Conservation (phyloP, 2,329 filamentous ascomycete species). For the Cladophialophora immunda region DNA sequence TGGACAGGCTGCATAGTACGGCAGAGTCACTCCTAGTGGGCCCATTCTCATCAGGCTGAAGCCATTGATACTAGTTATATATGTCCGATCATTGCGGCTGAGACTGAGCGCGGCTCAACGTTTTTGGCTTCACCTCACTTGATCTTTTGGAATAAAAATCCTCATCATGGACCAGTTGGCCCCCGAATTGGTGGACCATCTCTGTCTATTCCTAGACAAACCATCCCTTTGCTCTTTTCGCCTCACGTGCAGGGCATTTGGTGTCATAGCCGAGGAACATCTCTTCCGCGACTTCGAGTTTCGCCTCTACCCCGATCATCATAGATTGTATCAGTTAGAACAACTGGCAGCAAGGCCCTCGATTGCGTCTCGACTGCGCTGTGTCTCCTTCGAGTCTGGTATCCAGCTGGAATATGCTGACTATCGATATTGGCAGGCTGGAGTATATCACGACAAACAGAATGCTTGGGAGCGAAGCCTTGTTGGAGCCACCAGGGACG, state of each 20-base stretch:
- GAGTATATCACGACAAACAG: slow-evolving; percentile 32
- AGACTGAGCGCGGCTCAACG: neutral
- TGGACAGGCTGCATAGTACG: slow-evolving; percentile 8
- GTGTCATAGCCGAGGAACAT: slow-evolving; percentile 25
- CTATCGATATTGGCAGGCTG: slow-evolving; percentile 36
- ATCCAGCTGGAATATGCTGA: slow-evolving; percentile 37
- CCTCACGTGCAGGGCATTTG: slow-evolving; percentile 31
- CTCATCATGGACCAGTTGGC: slow-evolving; percentile 33
- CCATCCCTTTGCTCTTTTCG: slow-evolving; percentile 29
- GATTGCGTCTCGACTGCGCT: slow-evolving; percentile 30
- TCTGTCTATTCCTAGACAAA: slow-evolving; percentile 31
- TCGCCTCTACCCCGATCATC: slow-evolving; percentile 32
- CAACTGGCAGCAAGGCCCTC: slow-evolving; percentile 27
- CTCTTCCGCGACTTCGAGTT: slow-evolving; percentile 38
- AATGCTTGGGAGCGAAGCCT: slow-evolving; percentile 27
- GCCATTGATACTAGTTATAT: slow-evolving; percentile 18
- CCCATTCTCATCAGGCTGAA: slow-evolving; percentile 10
- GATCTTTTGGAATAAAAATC: neutral
- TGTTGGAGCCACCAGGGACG: slow-evolving; percentile 18
- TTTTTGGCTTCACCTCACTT: neutral
- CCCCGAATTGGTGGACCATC: slow-evolving; percentile 28
- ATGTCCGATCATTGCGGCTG: neutral
- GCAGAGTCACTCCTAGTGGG: neutral
- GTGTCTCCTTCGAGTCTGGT: slow-evolving; percentile 33
- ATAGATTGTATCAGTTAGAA: slow-evolving; percentile 29